Evolutionary conservation across 2,329 filamentous ascomycete genomes (phyloP), one percentile per base, ranked within the genome.

Genomic region (Hymenoscyphus occultus): DNA sequence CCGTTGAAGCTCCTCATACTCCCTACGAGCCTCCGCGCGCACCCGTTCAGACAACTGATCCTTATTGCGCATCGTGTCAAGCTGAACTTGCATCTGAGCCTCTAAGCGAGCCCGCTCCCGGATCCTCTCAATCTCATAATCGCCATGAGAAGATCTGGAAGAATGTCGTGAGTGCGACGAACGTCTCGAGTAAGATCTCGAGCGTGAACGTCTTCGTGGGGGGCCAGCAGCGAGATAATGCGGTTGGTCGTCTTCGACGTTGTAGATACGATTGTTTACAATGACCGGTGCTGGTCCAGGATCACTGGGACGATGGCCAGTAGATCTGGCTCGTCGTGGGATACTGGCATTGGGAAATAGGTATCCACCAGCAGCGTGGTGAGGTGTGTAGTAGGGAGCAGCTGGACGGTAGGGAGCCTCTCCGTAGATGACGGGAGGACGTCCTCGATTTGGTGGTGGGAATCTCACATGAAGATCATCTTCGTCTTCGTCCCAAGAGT

Each of bases 231-330:
- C 71, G 72, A 61, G 79, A 78, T 56, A 75, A 76, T 5, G 78
- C 78, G 67, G 39, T 6, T 65, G 62, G 10, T 64, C 59, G 12
- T 69, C 67, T 28, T 68, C 66, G 28, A 82, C 78, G 66, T 82
- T 82, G 70, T 82, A 81, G 61, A 84, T 81, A 63, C 78, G 78
- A 73, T 86, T 86, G 71, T 85, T 84, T 74, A 86, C 85, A 62
- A 86, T 81, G 56, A 87, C 79, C 1, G 84, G 83, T 9, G 74
- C 69, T 16, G 77, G 78, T 40, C 45, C 60, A 9, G 75, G 74
- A 6, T 75, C 65, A 54, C 57, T 60, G 42, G 32, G 19, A 58
- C 65, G 68, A 60, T 69, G 65, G 7, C 63, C 60, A 2, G 51
- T 61, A 5, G 64, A 67, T 35, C 62, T 48, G 31, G 67, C 62